A percentile compares a stretch with the other conserved stretches of the same genome.
Conservation (phyloP, 2,329 filamentous ascomycete genomes). For the Rhexocercosporidium sp. region DNA sequence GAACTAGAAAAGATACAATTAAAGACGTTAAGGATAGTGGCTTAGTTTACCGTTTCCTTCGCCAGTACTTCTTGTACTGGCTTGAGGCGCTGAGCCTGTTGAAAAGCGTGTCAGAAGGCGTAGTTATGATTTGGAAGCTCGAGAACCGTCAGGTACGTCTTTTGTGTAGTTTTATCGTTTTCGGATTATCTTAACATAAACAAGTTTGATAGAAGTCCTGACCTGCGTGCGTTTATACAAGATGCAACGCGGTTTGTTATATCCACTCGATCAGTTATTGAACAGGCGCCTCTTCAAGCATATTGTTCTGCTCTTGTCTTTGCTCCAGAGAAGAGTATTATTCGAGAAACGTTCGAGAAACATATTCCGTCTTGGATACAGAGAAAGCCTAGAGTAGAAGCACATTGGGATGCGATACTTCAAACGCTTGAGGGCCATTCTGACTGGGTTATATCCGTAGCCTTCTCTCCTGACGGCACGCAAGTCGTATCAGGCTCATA, state of each 20-base stretch:
- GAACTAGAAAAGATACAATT: slow-evolving; percentile 10
- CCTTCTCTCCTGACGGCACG: slow-evolving; percentile 20
- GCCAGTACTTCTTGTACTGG: slow-evolving; percentile 22
- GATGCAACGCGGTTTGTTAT: slow-evolving; percentile 30
- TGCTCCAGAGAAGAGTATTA: slow-evolving; percentile 38
- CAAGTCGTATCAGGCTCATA: not conserved
- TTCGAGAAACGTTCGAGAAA: slow-evolving; percentile 28
- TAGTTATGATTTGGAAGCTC: slow-evolving; percentile 33
- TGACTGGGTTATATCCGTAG: not conserved
- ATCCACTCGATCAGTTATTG: slow-evolving; percentile 19
- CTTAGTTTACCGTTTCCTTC: slow-evolving; percentile 17
- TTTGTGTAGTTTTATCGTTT: no score
- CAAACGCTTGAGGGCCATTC: slow-evolving; percentile 8
- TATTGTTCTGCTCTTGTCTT: slow-evolving; percentile 36
- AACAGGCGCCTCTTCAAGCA: no score
- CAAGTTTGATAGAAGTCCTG: slow-evolving; percentile 1
- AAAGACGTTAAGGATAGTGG: slow-evolving; percentile 20
- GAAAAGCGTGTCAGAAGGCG: slow-evolving; percentile 26
- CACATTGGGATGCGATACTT: slow-evolving; percentile 10
- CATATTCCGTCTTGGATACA: slow-evolving; percentile 10
- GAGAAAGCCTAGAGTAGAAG: slow-evolving; percentile 20
- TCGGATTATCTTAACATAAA: slow-evolving; percentile 37
- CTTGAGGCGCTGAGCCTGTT: slow-evolving; percentile 35
- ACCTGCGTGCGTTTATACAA: slow-evolving; percentile 21
- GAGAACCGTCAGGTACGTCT: slow-evolving; percentile 24